A percentile compares a stretch with the other conserved stretches of the same genome.
These are phyloP conservation scores for Termitomyces sp. DNA, from an alignment of 1,284 basidiomycete genomes.

Conservation along the genomic window DNA sequence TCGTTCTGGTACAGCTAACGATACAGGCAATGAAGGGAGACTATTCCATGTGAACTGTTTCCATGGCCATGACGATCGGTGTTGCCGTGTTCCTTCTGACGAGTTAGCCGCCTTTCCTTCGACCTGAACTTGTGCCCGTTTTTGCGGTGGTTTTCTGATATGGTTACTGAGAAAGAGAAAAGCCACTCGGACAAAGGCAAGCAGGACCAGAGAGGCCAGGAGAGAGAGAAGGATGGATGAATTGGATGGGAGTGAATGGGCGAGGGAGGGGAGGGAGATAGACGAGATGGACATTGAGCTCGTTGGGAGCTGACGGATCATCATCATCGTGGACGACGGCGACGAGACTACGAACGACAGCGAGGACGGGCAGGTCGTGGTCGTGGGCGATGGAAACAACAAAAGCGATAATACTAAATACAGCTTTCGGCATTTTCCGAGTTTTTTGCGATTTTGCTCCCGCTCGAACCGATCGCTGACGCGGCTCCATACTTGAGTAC, in stretches of 20 bases:
- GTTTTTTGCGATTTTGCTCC: not conserved
- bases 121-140: slow-evolving; percentile 9
- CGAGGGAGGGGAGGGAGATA: slow-evolving; percentile 16
- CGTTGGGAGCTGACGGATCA: slow-evolving; percentile 20
- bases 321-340: slow-evolving; percentile 19
- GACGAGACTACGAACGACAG: slow-evolving; percentile 19
- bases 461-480: not conserved
- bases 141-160: slow-evolving; percentile 9
- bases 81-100: slow-evolving; percentile 12
- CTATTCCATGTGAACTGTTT: slow-evolving; percentile 32
- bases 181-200: slow-evolving; percentile 28
- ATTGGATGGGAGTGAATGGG: slow-evolving; percentile 20
- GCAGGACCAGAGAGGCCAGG: slow-evolving; percentile 28
- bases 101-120: slow-evolving; percentile 12
- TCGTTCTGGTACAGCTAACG: slow-evolving; percentile 19
- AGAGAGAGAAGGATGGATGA: slow-evolving; percentile 24
- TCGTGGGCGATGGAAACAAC: slow-evolving; percentile 16
- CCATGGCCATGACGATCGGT: slow-evolving; percentile 29
- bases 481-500: not conserved
- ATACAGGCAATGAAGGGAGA: slow-evolving; percentile 30
- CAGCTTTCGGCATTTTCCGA: slow-evolving; percentile 17
- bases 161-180: slow-evolving; percentile 21
- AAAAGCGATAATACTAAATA: slow-evolving; percentile 14
- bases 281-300: slow-evolving; percentile 18
- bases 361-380: slow-evolving; percentile 18